Percentiles rank a stretch among this genome's conserved stretches.
phyloP scores from a whole-genome alignment of 176 grass and related monocot genomes.

The Olyra latifolia region DNA sequence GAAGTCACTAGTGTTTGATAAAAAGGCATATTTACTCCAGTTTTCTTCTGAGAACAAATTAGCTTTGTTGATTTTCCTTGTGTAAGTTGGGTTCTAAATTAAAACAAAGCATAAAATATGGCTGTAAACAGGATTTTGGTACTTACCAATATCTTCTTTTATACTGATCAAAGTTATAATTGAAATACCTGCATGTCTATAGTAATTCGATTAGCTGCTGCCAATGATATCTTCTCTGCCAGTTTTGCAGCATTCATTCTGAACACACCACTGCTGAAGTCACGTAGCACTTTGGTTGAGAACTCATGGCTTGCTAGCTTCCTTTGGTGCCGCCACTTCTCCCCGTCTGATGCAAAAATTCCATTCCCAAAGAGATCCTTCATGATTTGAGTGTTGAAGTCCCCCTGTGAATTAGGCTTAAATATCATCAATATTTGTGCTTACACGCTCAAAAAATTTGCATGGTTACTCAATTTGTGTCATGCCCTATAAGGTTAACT shows the following conservation, averaged over 20 bases:
- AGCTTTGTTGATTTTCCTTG: neutral
- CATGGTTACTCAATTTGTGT: neutral
- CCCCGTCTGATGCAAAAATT: slow-evolving; percentile 62
- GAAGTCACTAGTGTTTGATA: neutral
- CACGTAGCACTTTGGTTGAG: slow-evolving; percentile 63
- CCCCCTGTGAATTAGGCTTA: slow-evolving; percentile 32
- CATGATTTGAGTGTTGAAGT: slow-evolving; percentile 32
- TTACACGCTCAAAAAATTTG: neutral
- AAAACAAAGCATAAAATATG: neutral
- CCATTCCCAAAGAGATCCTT: slow-evolving; percentile 71
- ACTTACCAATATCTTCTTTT: neutral
- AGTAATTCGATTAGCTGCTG: slow-evolving; percentile 18
- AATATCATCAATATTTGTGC: neutral
- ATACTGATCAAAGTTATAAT: neutral
- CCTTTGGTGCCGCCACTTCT: slow-evolving; percentile 68
- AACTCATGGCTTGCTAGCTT: slow-evolving; percentile 75
- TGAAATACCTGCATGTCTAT: slow-evolving; percentile 43
- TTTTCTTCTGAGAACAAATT: neutral
- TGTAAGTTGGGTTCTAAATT: neutral
- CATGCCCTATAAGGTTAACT: neutral
- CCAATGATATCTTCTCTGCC: slow-evolving; percentile 33
- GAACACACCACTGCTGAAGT: slow-evolving; percentile 54
- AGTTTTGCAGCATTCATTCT: slow-evolving; percentile 48
- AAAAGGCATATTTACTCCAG: neutral
- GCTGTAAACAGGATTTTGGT: neutral